Percentiles rank a stretch among this genome's conserved stretches.
These are phyloP conservation scores for Sphagnum magellanicum DNA, from an alignment of 228 moss, liverwort and hornwort species.

Conservation along the genomic window DNA sequence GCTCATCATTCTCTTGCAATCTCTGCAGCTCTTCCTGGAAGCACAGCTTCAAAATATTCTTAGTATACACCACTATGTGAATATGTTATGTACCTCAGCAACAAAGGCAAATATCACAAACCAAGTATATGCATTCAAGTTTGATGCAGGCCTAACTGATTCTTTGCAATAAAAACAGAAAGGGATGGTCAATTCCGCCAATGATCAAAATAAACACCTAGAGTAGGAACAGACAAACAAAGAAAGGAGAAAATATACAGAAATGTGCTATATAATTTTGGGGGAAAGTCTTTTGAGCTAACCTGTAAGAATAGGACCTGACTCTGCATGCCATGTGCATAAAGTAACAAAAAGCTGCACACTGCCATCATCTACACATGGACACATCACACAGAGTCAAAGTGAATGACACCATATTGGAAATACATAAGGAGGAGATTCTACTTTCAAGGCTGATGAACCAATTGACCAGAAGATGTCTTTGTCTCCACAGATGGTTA, in stretches of 20 bases:
- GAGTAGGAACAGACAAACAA: background rate
- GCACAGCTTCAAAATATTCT: background rate
- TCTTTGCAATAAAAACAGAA: background rate
- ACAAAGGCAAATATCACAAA: background rate
- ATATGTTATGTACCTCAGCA: background rate
- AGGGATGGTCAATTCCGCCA: background rate
- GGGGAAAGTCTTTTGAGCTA: background rate
- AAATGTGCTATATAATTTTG: background rate
- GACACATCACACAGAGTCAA: background rate
- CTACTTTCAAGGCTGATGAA: background rate
- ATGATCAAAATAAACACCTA: background rate
- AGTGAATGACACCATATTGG: background rate
- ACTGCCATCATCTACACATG: slow-evolving; percentile 20
- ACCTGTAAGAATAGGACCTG: slow-evolving; percentile 32
- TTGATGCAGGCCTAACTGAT: background rate
- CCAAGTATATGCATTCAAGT: background rate
- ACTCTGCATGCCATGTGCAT: slow-evolving; percentile 20
- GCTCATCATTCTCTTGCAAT: slow-evolving; percentile 15
- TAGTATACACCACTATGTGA: background rate
- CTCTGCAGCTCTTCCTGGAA: slow-evolving; percentile 22
- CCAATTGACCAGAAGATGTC: background rate
- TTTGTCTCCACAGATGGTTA: background rate
- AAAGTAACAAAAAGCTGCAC: slow-evolving; percentile 12
- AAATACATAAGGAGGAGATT: background rate
- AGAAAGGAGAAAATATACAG: background rate